Percentiles rank a stretch among this genome's conserved stretches.
These are phyloP conservation scores for Pythium pectinolyticum DNA, from an alignment of 352 stramenopile species.

Conservation along the genomic window DNA sequence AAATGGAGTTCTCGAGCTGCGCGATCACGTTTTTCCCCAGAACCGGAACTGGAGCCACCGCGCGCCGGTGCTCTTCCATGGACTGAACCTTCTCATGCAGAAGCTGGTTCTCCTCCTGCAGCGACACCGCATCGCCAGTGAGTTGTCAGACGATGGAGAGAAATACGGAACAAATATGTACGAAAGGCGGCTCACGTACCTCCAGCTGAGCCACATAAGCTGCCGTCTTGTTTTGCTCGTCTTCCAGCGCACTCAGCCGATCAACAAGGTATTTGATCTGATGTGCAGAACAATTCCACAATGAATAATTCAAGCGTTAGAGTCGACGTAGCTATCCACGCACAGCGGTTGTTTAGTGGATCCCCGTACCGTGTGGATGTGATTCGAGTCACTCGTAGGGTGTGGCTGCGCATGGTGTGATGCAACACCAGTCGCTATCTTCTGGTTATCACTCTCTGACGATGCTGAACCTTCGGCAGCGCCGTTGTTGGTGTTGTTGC, in stretches of 20 bases:
- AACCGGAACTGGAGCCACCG: neutral
- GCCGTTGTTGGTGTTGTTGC: slow-evolving; percentile 14
- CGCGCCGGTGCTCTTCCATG: neutral
- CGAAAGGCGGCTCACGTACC: slow-evolving; percentile 29
- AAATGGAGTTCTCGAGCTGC: slow-evolving; percentile 23
- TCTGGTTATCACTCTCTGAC: slow-evolving; percentile 1
- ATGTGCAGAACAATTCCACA: neutral
- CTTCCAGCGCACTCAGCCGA: slow-evolving; percentile 49
- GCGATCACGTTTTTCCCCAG: slow-evolving; percentile 19
- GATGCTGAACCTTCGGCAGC: neutral
- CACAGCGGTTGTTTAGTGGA: neutral
- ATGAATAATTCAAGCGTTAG: neutral
- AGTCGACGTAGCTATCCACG: no score
- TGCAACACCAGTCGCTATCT: neutral
- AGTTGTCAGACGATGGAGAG: neutral
- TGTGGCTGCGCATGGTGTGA: neutral
- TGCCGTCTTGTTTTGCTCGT: slow-evolving; percentile 38
- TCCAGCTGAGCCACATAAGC: slow-evolving; percentile 43
- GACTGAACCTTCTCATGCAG: slow-evolving; percentile 12
- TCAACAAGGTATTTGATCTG: slow-evolving; percentile 65
- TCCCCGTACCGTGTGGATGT: slow-evolving; percentile 8
- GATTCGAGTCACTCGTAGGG: neutral
- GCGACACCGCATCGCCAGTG: neutral
- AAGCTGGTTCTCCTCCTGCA: slow-evolving; percentile 22
- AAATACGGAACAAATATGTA: neutral